These are phyloP conservation scores for Mucor piriformis DNA, from an alignment of 371 early-diverging fungal species.

Conservation along the genomic window DNA sequence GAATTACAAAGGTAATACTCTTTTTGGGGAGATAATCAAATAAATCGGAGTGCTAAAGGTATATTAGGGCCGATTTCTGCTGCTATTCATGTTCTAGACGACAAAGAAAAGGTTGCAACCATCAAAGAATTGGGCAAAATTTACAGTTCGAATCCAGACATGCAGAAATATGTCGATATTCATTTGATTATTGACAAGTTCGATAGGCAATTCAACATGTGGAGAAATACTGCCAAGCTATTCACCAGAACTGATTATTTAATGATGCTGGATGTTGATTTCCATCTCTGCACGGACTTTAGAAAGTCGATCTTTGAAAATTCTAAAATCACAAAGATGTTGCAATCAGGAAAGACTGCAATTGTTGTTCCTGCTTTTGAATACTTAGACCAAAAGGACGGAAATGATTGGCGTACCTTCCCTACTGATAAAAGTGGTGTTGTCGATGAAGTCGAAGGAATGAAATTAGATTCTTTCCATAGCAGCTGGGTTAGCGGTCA, in stretches of 20 bases:
- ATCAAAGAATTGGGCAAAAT: conserved; percentile 48
- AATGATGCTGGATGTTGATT: conserved; percentile 66
- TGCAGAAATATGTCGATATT: conserved; percentile 57
- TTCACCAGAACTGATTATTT: conserved; percentile 60
- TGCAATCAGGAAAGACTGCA: conserved; percentile 46
- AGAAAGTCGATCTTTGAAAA: conserved; percentile 40
- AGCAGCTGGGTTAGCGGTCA: conserved; percentile 54
- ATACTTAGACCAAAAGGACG: conserved; percentile 51
- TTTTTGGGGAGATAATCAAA: neutral
- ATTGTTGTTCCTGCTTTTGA: conserved; percentile 64
- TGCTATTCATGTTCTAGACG: conserved; percentile 58
- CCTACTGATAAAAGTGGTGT: conserved; percentile 42
- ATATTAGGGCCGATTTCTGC: conserved; percentile 62
- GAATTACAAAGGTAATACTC: conserved; percentile 47
- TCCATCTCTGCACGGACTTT: conserved; percentile 60
- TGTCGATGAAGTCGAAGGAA: conserved; percentile 33
- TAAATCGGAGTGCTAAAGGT: neutral
- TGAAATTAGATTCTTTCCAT: conserved; percentile 53
- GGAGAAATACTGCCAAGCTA: conserved; percentile 62
- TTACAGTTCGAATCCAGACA: conserved; percentile 42
- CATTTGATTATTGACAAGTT: conserved; percentile 61
- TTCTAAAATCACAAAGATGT: conserved; percentile 25
- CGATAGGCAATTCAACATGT: conserved; percentile 64
- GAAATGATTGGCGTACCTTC: conserved; percentile 46
- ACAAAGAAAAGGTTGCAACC: conserved; percentile 37